These are phyloP conservation scores for Rubia balearica DNA, from an alignment of 305 asterid genomes.

Conservation along the genomic window DNA sequence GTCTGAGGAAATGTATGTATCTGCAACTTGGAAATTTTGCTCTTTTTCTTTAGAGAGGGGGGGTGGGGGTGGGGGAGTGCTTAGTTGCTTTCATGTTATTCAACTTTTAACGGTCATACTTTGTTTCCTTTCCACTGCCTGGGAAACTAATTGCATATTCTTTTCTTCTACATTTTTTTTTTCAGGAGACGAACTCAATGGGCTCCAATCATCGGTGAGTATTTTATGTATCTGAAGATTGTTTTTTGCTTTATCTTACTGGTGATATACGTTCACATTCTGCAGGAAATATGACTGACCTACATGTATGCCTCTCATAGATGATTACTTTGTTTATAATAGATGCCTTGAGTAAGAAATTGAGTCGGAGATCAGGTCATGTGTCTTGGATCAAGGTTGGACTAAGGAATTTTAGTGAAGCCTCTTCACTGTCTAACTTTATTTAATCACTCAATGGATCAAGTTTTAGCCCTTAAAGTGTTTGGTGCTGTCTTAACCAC, in stretches of 20 bases:
- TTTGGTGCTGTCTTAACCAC: not conserved
- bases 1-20: not conserved
- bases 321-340: not conserved
- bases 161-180: not conserved
- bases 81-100: not conserved
- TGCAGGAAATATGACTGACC: not conserved
- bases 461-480: not conserved
- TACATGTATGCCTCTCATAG: not conserved
- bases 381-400: slow-evolving; percentile 1
- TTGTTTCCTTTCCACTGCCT: not conserved
- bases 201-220: slow-evolving; percentile 59
- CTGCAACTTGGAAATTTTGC: not conserved
- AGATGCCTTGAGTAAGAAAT: not conserved
- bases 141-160: not conserved
- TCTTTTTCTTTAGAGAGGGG: no score
- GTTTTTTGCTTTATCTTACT: slow-evolving; percentile 1
- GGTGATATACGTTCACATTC: not conserved
- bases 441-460: not conserved
- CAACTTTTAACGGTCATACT: not conserved
- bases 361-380: not conserved
- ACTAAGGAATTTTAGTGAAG: no score
- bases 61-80: no score
- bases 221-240: not conserved
- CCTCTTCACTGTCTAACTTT: no score
- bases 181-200: slow-evolving; percentile 32